Percentiles rank a stretch among this genome's conserved stretches.
phyloP scores from a whole-genome alignment of 768 basidiomycete genomes.

The Lactarius tabidus region DNA sequence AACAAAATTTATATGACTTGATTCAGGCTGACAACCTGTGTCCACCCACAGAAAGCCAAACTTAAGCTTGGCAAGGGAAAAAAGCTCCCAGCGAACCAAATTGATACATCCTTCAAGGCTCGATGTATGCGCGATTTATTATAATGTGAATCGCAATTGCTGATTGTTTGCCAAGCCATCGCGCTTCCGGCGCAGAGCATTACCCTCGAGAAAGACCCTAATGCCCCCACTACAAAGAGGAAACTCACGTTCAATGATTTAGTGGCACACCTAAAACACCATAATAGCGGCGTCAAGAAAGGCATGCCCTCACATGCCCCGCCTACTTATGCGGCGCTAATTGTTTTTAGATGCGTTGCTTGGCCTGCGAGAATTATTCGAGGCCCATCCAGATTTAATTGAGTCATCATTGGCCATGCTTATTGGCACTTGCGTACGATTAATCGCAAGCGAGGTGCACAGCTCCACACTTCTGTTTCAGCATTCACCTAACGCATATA shows the following conservation, averaged over 20 bases:
- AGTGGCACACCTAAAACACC: conserved; percentile 74
- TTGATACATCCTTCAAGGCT: conserved; percentile 95
- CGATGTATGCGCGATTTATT: conserved; percentile 51
- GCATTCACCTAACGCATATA: background rate
- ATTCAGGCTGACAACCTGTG: background rate
- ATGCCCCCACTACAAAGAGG: conserved; percentile 67
- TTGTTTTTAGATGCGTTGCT: conserved; percentile 57
- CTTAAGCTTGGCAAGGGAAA: conserved; percentile 97
- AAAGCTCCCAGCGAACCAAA: conserved; percentile 70
- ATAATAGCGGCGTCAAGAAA: conserved; percentile 68
- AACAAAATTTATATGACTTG: conserved; percentile 13
- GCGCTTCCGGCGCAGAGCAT: conserved; percentile 85
- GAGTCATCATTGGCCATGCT: conserved; percentile 50
- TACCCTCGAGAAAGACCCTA: conserved; percentile 47
- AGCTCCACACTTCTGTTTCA: background rate
- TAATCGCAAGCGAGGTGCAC: conserved; percentile 80
- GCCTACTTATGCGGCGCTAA: background rate
- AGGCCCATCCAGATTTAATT: conserved; percentile 54
- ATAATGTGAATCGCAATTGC: background rate
- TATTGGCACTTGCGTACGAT: conserved; percentile 56
- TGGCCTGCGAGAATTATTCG: conserved; percentile 70
- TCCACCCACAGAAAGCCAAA: conserved; percentile 74
- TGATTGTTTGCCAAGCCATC: conserved; percentile 55
- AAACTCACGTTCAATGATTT: conserved; percentile 76
- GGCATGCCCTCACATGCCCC: conserved; percentile 40